Base-by-base conservation (phyloP, 768 basidiomycete species). In the Leccinum pellstonianum region DNA sequence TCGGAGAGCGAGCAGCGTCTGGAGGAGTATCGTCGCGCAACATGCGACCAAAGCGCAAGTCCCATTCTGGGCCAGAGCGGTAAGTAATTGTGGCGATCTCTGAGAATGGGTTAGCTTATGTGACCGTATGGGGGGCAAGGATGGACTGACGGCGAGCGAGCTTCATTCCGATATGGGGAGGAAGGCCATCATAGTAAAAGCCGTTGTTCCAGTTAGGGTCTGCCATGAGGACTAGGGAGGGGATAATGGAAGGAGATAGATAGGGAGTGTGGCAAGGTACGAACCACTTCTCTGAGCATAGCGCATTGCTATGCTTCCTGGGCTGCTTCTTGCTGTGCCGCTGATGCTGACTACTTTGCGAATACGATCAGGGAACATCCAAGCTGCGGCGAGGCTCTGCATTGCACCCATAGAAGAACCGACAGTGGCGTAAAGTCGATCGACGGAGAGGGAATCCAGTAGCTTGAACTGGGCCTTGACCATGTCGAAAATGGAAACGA, bases 201-300 rank as follows among this genome's bases (percentile, higher is more conserved):
- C 97, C 97, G 37, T 94, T 88, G 62, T 98, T 99, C 97, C 97
- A 99, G 63, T 98, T 98, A 0, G 96, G 96, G 75, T 99, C 97
- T 2, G 96, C 91, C 97, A 99, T 99, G 55, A 99, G 84, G 17
- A 99, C 97, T 98, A 46, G 23, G 52, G 5, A 29, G 31, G 55
- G 48, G 38, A 65, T 2, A 68, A 17, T n/a, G 43, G 27, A 23
- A 50, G 35, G 51, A n/a, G n/a, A n/a, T n/a, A 41, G 3, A 27
- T 9, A 23, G 23, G 4, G 58, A 35, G 23, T 25, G 37, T 25
- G 37, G n/a, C 49, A 50, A 5, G 55, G 55, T 61, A 52, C 56
- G 60, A 64, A 94, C 96, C 96, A 76, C 95, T 97, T 71, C 97
- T 77, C 73, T 99, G 97, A 1, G 97, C 95, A 75, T 88, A 95